A percentile compares a stretch with the other conserved stretches of the same genome.
Evolutionary conservation across 2,329 filamentous ascomycete species (phyloP).

Genomic region (Diaporthe citri): DNA sequence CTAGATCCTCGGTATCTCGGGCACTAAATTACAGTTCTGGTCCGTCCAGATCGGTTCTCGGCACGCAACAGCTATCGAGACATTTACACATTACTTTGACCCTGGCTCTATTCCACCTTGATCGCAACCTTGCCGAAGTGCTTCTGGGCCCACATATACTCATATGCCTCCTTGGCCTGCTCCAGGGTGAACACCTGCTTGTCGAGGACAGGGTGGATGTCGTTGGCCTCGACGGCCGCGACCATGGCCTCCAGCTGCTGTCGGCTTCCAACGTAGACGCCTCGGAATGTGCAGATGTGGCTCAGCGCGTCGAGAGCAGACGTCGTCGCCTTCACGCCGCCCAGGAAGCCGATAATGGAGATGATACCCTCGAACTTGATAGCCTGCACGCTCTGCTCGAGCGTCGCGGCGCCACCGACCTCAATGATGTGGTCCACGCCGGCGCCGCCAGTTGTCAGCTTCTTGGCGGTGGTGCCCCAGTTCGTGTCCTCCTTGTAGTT

Average conservation of each 20-base stretch:
- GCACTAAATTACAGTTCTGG: constrained; percentile 17
- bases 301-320: constrained; percentile 64
- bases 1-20: constrained; percentile 7
- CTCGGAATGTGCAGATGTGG: constrained; percentile 54
- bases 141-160: constrained; percentile 66
- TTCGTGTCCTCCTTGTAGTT: constrained; percentile 66
- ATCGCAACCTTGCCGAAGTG: constrained; percentile 69
- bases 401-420: constrained; percentile 65
- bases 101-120: constrained; percentile 53
- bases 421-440: constrained; percentile 69
- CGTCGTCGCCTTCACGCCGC: constrained; percentile 59
- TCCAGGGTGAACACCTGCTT: constrained; percentile 54
- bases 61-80: neutral
- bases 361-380: constrained; percentile 51
- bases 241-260: constrained; percentile 59
- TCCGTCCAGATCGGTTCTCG: neutral
- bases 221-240: constrained; percentile 55
- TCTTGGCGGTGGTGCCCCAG: constrained; percentile 67
- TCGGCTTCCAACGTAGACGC: constrained; percentile 56
- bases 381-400: constrained; percentile 54
- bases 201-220: constrained; percentile 58
- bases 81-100: neutral
- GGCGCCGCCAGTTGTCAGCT: constrained; percentile 57
- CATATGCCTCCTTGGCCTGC: constrained; percentile 59
- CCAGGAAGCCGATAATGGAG: constrained; percentile 57